Conservation (phyloP, 2,329 filamentous ascomycete genomes). For the Diplodia intermedia region DNA sequence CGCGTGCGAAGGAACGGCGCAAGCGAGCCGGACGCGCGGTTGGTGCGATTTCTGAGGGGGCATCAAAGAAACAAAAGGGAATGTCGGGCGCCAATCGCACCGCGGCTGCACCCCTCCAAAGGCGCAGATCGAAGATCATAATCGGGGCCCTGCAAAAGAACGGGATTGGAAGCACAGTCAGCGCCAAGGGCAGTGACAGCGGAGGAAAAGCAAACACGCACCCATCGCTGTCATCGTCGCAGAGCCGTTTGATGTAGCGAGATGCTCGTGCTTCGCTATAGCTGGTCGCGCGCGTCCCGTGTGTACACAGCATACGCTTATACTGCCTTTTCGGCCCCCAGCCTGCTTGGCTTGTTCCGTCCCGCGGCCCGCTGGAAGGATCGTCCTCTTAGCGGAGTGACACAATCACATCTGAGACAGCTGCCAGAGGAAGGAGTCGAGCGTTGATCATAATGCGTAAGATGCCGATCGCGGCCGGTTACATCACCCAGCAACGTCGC, state of each 20-base stretch:
- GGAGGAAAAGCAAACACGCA: conserved; percentile 22
- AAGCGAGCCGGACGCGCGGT: conserved; percentile 17
- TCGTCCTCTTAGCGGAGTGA: conserved; percentile 6
- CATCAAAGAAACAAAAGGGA: conserved; percentile 3
- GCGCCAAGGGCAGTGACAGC: conserved; percentile 12
- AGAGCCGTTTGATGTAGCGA: conserved; percentile 10
- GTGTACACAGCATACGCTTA: conserved; percentile 2
- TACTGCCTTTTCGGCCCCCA: not conserved
- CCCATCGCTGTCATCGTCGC: not conserved
- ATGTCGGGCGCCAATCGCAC: conserved; percentile 15
- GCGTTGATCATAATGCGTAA: conserved; percentile 21
- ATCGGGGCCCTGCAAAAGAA: conserved; percentile 9
- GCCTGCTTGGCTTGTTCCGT: conserved; percentile 4
- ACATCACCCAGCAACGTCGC: conserved; percentile 13
- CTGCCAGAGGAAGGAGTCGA: not conserved
- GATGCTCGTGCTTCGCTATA: conserved; percentile 4
- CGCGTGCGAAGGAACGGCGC: not conserved
- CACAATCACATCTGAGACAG: conserved; percentile 15
- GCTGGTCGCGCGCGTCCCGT: not conserved
- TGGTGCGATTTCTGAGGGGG: conserved; percentile 21
- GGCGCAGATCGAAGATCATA: conserved; percentile 6
- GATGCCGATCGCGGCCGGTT: conserved; percentile 10
- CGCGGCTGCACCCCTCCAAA: not conserved
- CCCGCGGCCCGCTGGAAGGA: conserved; percentile 21
- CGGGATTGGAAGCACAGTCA: conserved; percentile 17